These are phyloP conservation scores for Myxozyma udenii DNA, from an alignment of 805 yeast species.

Conservation along the genomic window DNA sequence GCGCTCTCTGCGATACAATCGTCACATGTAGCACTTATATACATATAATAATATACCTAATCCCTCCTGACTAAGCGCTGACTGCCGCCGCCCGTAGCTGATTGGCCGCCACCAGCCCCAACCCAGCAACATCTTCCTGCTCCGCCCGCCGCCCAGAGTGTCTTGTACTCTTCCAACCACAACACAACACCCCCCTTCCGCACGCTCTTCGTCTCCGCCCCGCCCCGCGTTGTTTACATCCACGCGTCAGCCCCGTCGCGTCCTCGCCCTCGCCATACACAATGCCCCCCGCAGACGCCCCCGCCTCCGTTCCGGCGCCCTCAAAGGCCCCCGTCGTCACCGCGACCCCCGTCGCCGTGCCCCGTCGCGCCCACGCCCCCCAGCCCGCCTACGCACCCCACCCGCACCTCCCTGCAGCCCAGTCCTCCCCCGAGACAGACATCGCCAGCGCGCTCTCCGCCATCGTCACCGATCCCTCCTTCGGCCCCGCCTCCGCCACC, in stretches of 20 bases:
- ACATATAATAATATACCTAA: too few species aligned
- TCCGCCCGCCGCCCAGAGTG: not conserved
- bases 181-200: not conserved
- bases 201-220: not conserved
- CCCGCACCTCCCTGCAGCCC: not conserved
- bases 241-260: constrained; percentile 1
- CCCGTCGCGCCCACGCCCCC: constrained; percentile 4
- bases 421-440: constrained; percentile 1
- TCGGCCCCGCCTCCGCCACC: not conserved
- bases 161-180: not conserved
- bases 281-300: not conserved
- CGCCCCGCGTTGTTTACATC: not conserved
- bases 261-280: not conserved
- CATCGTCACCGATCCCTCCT: constrained; percentile 14
- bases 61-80: too few species aligned
- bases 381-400: not conserved
- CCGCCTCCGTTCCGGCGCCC: not conserved
- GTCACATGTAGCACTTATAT: too few species aligned
- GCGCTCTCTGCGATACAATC: too few species aligned
- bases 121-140: not conserved
- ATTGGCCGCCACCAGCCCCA: not conserved
- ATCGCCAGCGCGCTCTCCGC: constrained; percentile 13
- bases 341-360: constrained; percentile 15
- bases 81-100: not conserved
- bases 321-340: constrained; percentile 5